Conservation (phyloP, 768 basidiomycete species). For the Suillus subalutaceus region DNA sequence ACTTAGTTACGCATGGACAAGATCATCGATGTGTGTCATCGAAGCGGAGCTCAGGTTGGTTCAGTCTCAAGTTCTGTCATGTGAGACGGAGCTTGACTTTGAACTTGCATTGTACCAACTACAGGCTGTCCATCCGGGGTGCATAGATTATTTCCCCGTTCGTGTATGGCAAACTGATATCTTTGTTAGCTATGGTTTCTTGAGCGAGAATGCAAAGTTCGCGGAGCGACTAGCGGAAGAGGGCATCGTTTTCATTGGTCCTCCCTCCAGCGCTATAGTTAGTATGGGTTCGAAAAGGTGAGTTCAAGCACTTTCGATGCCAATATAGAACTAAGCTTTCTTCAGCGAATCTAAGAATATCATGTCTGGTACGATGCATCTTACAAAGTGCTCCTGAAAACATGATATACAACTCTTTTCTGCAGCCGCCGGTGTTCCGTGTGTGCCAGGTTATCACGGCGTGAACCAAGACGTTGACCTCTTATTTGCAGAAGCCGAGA, state of each 20-base stretch:
- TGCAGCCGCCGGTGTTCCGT: constrained; percentile 84
- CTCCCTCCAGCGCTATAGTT: constrained; percentile 83
- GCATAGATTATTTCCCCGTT: constrained; percentile 19
- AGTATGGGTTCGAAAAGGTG: constrained; percentile 97
- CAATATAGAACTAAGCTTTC: background rate
- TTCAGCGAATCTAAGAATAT: constrained; percentile 93
- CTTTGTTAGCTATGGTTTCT: constrained; percentile 72
- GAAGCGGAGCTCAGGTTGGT: constrained; percentile 82
- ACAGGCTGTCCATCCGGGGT: constrained; percentile 93
- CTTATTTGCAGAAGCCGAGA: constrained; percentile 66
- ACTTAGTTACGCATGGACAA: constrained; percentile 81
- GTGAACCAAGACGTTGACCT: constrained; percentile 74
- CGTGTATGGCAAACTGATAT: constrained; percentile 7
- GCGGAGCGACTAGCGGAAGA: constrained; percentile 72
- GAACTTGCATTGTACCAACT: constrained; percentile 10
- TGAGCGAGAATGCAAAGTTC: constrained; percentile 90
- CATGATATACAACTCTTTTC: constrained; percentile 17
- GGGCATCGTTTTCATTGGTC: constrained; percentile 90
- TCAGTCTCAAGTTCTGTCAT: constrained; percentile 9
- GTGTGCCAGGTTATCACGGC: constrained; percentile 94
- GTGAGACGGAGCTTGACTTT: constrained; percentile 4
- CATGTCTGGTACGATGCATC: constrained; percentile 64
- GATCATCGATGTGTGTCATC: constrained; percentile 81
- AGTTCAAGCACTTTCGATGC: constrained; percentile 11
- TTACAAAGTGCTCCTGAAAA: background rate